phyloP scores from a whole-genome alignment of 805 yeast species.

The Starmerella potacharoeniae region DNA sequence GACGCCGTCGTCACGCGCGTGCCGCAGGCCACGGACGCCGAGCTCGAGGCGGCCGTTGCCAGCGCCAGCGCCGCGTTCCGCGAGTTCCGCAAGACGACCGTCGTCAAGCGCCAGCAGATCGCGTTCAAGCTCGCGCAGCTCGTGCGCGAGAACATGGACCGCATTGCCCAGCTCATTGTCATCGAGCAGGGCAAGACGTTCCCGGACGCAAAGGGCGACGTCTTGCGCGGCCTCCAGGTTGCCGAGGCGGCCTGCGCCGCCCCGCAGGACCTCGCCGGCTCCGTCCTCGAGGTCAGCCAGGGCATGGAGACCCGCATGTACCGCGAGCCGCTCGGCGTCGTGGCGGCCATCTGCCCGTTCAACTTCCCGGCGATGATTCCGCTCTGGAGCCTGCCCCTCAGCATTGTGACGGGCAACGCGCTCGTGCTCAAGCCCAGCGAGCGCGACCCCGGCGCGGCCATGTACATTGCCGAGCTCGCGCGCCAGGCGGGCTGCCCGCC shows the following conservation, averaged over 20 bases:
- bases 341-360: constrained; percentile 69
- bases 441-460: constrained; percentile 71
- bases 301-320: constrained; percentile 72
- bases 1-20: constrained; percentile 52
- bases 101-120: constrained; percentile 46
- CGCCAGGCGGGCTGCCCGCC: constrained; percentile 66
- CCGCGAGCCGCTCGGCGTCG: constrained; percentile 59
- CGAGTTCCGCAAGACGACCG: constrained; percentile 41
- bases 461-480: constrained; percentile 60
- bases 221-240: constrained; percentile 63
- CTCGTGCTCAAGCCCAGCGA: constrained; percentile 60
- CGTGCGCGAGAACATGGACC: constrained; percentile 53
- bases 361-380: constrained; percentile 82
- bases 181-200: constrained; percentile 69
- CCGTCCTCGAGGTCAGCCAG: constrained; percentile 51
- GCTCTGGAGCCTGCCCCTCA: constrained; percentile 52
- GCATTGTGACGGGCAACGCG: constrained; percentile 62
- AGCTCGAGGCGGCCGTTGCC: constrained; percentile 52
- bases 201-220: constrained; percentile 65
- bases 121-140: constrained; percentile 58
- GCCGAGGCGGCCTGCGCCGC: constrained; percentile 64
- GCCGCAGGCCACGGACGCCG: constrained; percentile 60
- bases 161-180: constrained; percentile 53
- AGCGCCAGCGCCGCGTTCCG: constrained; percentile 55
- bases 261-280: constrained; percentile 51